Evolutionary conservation across 2,329 filamentous ascomycete genomes (phyloP).

Genomic region (Eutypella sp.): DNA sequence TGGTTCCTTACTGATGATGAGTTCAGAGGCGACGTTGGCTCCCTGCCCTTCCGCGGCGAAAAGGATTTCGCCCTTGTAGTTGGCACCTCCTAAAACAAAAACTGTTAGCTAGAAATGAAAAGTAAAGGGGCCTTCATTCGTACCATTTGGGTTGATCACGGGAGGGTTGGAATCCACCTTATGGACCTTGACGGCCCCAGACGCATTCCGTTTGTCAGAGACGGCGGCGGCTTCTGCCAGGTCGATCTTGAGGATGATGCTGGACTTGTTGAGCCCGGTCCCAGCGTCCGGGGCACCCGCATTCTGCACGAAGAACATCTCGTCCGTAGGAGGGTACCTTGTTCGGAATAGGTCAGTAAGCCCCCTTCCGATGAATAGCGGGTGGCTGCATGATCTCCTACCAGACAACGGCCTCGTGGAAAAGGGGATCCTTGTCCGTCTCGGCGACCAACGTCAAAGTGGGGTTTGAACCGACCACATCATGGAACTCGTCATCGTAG

Average conservation of each 20-base stretch:
- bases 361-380: background rate
- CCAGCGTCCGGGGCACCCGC: constrained; percentile 42
- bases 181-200: constrained; percentile 35
- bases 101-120: background rate
- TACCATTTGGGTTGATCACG: constrained; percentile 48
- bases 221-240: constrained; percentile 38
- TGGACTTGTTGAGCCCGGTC: constrained; percentile 46
- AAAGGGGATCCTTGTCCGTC: constrained; percentile 40
- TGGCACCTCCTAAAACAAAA: constrained; percentile 38
- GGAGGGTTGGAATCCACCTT: constrained; percentile 37
- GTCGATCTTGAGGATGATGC: constrained; percentile 45
- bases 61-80: constrained; percentile 44
- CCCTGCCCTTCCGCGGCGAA: constrained; percentile 49
- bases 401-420: constrained; percentile 54
- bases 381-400: constrained; percentile 14
- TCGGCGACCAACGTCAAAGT: constrained; percentile 45
- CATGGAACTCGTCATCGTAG: constrained; percentile 46
- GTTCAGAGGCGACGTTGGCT: constrained; percentile 30
- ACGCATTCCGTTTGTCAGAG: constrained; percentile 31
- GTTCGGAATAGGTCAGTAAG: constrained; percentile 1
- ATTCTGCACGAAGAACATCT: constrained; percentile 51
- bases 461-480: constrained; percentile 44
- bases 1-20: constrained; percentile 28
- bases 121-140: background rate
- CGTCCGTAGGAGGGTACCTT: constrained; percentile 40